Base-by-base conservation (phyloP, 2,329 filamentous ascomycete genomes). In the Penicillium sp. region DNA sequence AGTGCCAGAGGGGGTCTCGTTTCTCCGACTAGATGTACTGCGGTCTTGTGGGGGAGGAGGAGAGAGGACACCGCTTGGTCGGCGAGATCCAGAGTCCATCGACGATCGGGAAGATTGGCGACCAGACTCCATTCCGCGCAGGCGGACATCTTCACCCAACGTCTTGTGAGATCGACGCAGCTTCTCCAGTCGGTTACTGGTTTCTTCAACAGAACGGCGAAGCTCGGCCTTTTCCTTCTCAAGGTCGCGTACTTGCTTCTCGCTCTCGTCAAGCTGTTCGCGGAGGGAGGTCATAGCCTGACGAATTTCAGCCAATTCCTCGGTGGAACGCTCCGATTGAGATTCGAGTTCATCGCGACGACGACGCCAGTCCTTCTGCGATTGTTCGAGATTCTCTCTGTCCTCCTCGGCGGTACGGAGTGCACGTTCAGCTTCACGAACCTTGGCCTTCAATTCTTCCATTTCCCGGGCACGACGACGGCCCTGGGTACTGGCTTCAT, bases 181-280 rank as follows among this genome's bases (percentile, higher is more conserved):
- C 80, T 92, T 94, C 73, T 97, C 93, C 64, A 94, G 87, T 13
- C 91, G 86, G 59, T 84, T 82, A 66, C 90, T 89, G 30, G 88
- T 87, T 67, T 97, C 93, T 69, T 97, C 92, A 2, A 96, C 84
- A 35, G 90, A 83, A 45, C 88, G 86, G 50, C 91, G 86, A 55
- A 96, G 80, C 63, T 97, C 93, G 0, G 83, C 80, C 66, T 89
- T 91, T 73, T 96, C 91, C 78, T 88, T 91, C 76, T 97, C 93
- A 5, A 91, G 83, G n/a, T 95, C 91, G 33, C 88, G 86, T 0
- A 91, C 88, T 76, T 96, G 91, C 73, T 86, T 88, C 78, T 99
- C 95, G 38, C 91, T 94, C 53, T 92, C 91, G 68, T 98, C 93
- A 1, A 99, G 83, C 0, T 93, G 89, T 61, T 91, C 85, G 1